A percentile compares a stretch with the other conserved stretches of the same genome.
Conservation (phyloP, 2,329 filamentous ascomycete species). For the Colletotrichum australisinense region DNA sequence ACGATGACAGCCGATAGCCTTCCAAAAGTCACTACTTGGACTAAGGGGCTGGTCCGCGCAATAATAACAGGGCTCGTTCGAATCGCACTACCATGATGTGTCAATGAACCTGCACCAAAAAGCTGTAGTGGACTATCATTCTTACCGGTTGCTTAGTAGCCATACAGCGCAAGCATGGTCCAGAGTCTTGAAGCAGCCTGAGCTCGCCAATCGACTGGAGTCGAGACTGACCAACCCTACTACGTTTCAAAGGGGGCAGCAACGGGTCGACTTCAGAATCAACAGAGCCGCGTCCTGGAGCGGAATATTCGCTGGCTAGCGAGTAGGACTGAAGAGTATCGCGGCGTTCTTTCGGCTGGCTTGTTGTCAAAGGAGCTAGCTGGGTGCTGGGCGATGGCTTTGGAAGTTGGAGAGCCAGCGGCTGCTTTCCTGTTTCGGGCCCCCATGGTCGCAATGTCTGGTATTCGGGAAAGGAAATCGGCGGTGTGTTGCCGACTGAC, state of each 20-base stretch:
- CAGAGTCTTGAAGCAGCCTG: conserved; percentile 58
- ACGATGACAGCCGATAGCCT: conserved; percentile 62
- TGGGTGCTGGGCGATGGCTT: conserved; percentile 47
- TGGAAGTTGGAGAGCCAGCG: conserved; percentile 53
- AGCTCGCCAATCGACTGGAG: conserved; percentile 69
- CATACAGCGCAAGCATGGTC: conserved; percentile 64
- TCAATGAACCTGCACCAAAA: conserved; percentile 4
- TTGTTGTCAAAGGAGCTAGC: conserved; percentile 49
- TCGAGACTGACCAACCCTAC: conserved; percentile 62
- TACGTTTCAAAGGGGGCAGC: conserved; percentile 66
- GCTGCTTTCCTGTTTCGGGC: conserved; percentile 41
- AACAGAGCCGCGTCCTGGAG: conserved; percentile 50
- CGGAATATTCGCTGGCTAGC: conserved; percentile 52
- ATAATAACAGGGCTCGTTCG: conserved; percentile 59
- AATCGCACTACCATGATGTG: conserved; percentile 59
- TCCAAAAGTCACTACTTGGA: conserved; percentile 59
- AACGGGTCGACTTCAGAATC: conserved; percentile 63
- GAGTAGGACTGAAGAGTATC: conserved; percentile 54
- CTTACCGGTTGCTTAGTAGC: conserved; percentile 59
- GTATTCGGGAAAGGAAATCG: conserved; percentile 49
- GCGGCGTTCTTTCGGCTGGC: conserved; percentile 51
- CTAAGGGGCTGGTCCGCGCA: conserved; percentile 54
- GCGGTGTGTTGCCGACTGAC: conserved; percentile 51
- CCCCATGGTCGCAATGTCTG: conserved; percentile 46
- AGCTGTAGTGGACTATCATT: not conserved